Evolutionary conservation across 352 stramenopile genomes (phyloP), one percentile per base, ranked within the genome.

Genomic region (Blastocystis sp.): DNA sequence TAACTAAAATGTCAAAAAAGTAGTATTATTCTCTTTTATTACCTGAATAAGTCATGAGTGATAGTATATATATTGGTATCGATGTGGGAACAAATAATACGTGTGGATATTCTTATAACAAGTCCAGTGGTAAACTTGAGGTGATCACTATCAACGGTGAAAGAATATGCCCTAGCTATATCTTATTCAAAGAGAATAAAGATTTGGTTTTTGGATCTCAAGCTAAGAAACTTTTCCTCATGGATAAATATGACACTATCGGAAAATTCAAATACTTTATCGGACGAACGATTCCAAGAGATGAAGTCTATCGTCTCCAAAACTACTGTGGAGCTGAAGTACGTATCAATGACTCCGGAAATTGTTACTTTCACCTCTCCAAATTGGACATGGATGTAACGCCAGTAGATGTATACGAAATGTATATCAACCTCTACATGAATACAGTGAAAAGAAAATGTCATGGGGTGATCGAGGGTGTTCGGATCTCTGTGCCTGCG

Each of bases 71-170:
- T 4, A 18, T 78, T 54, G 78, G 18, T 24, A 78, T 89, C 30
- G 78, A 89, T 76, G 5, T 89, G 43, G 78, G 78, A 79, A 89
- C 78, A 11, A 78, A 59, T 20, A 79, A 89, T 45, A 64, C 54
- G 37, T 78, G 78, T 53, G 59, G 73, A 24, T 68, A 45, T 69
- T 64, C 47, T 30, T 45, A 24, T 45, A 39, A 85, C 26, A 34
- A 37, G 0, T 26, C n/a, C 3, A 43, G 1, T 30, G 50, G 43
- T 34, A 41, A n/a, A 39, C 13, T 26, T 13, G n/a, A 54, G 5
- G 24, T 18, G 45, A 18, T 85, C 8, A 26, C 37, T 0, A 34
- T 43, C 26, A 47, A 66, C 53, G 50, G 66, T 34, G 20, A 24
- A 1, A 53, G 39, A n/a, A 16, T 68, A 20, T 18, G 65, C 9